A percentile compares a stretch with the other conserved stretches of the same genome.
These are phyloP conservation scores for Staphylotrichum tortipilum DNA, from an alignment of 495 filamentous ascomycete species.

Conservation along the genomic window DNA sequence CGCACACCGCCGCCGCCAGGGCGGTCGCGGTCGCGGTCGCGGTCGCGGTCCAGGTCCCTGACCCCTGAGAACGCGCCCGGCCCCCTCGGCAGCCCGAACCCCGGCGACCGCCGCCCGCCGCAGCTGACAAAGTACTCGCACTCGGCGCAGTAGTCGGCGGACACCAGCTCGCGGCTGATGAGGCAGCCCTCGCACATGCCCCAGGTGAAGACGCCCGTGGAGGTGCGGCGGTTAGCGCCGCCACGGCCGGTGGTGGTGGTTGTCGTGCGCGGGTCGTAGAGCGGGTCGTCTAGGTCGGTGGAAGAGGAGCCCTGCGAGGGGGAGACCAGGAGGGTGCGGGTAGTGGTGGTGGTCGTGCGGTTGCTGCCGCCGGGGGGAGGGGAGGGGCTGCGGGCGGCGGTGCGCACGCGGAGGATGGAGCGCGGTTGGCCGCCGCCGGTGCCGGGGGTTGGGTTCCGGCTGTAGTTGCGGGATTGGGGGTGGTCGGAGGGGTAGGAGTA, in stretches of 20 bases:
- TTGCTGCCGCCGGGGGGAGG: neutral
- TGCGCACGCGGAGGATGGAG: neutral
- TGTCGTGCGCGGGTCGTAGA: neutral
- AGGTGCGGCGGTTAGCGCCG: no score
- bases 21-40: no score
- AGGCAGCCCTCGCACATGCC: constrained; percentile 3
- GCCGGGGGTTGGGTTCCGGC: neutral
- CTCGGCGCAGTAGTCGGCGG: neutral
- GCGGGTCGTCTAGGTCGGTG: neutral
- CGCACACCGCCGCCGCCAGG: no score
- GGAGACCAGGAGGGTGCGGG: neutral
- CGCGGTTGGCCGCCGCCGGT: no score
- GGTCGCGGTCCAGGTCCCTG: no score
- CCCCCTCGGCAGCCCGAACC: no score
- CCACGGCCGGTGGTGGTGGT: neutral
- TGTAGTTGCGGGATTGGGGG: neutral
- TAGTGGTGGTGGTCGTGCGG: neutral
- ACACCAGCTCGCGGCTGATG: neutral
- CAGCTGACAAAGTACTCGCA: neutral
- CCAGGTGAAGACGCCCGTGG: no score
- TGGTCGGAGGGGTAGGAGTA: neutral
- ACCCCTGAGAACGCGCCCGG: no score
- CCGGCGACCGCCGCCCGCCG: no score
- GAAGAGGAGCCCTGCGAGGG: neutral
- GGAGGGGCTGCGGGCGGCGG: neutral